Conservation (phyloP, 1,284 basidiomycete genomes). For the Rhodotorula sp. region DNA sequence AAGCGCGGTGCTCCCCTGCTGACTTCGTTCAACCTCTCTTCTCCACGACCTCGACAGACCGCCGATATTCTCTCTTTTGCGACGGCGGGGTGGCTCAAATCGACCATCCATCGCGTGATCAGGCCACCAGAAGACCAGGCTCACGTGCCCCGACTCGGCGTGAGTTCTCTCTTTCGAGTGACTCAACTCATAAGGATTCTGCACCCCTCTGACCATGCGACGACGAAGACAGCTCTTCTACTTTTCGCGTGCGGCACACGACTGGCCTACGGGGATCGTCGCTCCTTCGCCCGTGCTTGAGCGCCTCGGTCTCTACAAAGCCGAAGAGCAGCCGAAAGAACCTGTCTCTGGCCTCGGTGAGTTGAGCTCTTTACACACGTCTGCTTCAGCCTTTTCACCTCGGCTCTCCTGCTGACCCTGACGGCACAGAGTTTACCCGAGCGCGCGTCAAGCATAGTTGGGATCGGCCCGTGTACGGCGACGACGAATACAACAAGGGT, state of each 20-base stretch:
- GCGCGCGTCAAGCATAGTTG: conserved; percentile 22
- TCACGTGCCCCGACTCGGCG: conserved; percentile 46
- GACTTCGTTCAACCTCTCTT: no score
- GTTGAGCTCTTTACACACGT: neutral
- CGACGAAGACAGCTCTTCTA: conserved; percentile 51
- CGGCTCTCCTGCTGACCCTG: no score
- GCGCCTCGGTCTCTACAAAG: conserved; percentile 18
- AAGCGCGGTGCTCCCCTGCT: no score
- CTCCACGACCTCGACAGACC: neutral
- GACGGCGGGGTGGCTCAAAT: conserved; percentile 27
- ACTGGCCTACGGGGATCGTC: conserved; percentile 11
- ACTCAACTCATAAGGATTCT: no score
- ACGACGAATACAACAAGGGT: conserved; percentile 5
- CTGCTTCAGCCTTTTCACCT: no score
- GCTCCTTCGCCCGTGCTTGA: conserved; percentile 28
- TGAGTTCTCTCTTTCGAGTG: no score
- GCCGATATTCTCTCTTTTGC: conserved; percentile 27
- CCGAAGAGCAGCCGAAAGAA: neutral
- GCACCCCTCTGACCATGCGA: no score
- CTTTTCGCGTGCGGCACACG: conserved; percentile 52
- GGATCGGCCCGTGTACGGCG: conserved; percentile 21
- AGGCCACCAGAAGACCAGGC: conserved; percentile 49
- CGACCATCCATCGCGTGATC: conserved; percentile 50
- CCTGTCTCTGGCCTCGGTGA: conserved; percentile 13
- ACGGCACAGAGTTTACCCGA: conserved; percentile 7